Evolutionary conservation across 345 rosid genomes (phyloP).

Genomic region (Raphanus raphanistrum): DNA sequence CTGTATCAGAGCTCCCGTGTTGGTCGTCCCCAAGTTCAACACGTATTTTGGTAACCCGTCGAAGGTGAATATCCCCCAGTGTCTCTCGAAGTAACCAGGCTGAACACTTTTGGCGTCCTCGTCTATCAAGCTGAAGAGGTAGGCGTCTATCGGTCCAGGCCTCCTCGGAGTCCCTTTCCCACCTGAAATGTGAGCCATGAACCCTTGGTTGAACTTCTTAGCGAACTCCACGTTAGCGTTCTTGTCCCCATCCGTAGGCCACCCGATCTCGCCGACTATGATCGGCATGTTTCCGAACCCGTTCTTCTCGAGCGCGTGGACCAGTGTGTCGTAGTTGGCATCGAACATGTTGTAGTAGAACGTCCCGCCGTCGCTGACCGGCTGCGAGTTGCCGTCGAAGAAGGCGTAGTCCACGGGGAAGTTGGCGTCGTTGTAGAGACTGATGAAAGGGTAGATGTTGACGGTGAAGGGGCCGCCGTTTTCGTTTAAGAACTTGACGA

Average conservation of each 20-base stretch:
- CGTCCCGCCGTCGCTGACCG: slow-evolving; percentile 66
- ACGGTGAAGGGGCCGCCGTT: slow-evolving; percentile 75
- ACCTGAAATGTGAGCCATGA: slow-evolving; percentile 61
- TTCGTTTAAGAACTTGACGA: slow-evolving; percentile 71
- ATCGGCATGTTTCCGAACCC: slow-evolving; percentile 76
- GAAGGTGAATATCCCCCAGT: slow-evolving; percentile 81
- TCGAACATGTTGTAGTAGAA: slow-evolving; percentile 77
- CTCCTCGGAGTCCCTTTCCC: slow-evolving; percentile 90
- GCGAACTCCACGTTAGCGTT: slow-evolving; percentile 74
- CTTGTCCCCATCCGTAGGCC: slow-evolving; percentile 93
- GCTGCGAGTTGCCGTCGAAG: slow-evolving; percentile 69
- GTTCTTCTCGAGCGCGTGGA: slow-evolving; percentile 76
- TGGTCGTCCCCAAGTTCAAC: slow-evolving; percentile 81
- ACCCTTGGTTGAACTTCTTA: slow-evolving; percentile 85
- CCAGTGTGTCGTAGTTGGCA: slow-evolving; percentile 87
- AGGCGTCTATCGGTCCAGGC: slow-evolving; percentile 67
- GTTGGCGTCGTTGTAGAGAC: slow-evolving; percentile 69
- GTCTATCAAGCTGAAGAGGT: slow-evolving; percentile 79
- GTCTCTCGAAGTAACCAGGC: slow-evolving; percentile 91
- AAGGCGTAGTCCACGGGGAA: slow-evolving; percentile 92
- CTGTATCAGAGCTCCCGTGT: slow-evolving; percentile 54
- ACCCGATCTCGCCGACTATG: slow-evolving; percentile 85
- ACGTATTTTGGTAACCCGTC: slow-evolving; percentile 73
- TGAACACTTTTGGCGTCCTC: slow-evolving; percentile 81
- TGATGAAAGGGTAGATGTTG: slow-evolving; percentile 90